Base-by-base conservation (phyloP, 306 rosid genomes). In the Quercus robur region DNA sequence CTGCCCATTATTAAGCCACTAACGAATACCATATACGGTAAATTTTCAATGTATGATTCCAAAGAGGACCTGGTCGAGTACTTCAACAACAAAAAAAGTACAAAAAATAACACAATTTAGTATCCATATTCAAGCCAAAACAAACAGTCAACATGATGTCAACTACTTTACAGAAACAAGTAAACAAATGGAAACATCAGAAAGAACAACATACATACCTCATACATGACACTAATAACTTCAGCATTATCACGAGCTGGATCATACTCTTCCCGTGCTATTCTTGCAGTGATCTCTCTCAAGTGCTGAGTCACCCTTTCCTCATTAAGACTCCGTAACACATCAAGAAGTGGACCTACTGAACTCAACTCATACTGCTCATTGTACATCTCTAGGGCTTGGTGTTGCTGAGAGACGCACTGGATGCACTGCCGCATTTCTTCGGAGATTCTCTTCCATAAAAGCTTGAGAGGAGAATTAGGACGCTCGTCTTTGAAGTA, bases 381-480 rank as follows among this genome's bases (percentile, higher is more conserved):
- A 75, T 13, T 77, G 82, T 93, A 95, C 91, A 87, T 86, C 74
- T 87, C 88, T 79, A 86, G 91, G 75, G 97, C 97, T 80, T 95
- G 94, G 89, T 95, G 88, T 66, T 94, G 97, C 82, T 94, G 97
- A 75, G 88, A 93, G 71, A 91, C 82, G 81, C 99, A 94, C 75
- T 94, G 99, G 49, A 93, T 83, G 79, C 99, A 94, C 13, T 77
- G 84, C 58, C 77, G 78, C 93, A 85, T 84, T 89, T 94, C 97
- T 71, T 75, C 52, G 3, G 97, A 90, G 75, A 94, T 87, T 84
- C 97, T 91, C 86, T 86, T 83, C 99, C 99, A 93, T 51, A 94
- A 82, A 46, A 73, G 85, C 82, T 87, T 91, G 63, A 93, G 97
- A 66, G 97, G 99, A 79, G 97, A 93, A 80, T 93, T 91, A 19